A percentile compares a stretch with the other conserved stretches of the same genome.
These are phyloP conservation scores for Metschnikowia koreensis DNA, from an alignment of 805 yeast genomes.

Conservation along the genomic window DNA sequence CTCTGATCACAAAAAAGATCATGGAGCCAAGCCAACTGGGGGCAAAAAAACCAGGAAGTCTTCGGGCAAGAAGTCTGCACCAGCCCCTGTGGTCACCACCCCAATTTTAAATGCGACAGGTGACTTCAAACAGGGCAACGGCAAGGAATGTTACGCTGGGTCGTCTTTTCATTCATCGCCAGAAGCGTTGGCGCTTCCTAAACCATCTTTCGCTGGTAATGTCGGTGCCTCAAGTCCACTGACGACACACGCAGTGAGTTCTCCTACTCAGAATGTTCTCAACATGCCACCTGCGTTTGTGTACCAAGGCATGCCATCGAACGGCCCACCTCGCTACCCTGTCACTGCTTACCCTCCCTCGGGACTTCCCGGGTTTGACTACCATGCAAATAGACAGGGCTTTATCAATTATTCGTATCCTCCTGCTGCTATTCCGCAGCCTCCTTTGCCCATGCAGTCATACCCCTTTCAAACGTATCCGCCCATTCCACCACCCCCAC, in stretches of 20 bases:
- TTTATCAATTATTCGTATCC: slow-evolving; percentile 32
- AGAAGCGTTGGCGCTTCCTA: slow-evolving; percentile 53
- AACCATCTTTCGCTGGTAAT: slow-evolving; percentile 45
- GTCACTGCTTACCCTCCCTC: slow-evolving; percentile 30
- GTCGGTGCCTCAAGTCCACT: background rate
- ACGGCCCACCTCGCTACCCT: slow-evolving; percentile 28
- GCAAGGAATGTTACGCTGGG: slow-evolving; percentile 47
- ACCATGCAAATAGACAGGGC: slow-evolving; percentile 32
- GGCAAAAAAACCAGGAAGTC: slow-evolving; percentile 8
- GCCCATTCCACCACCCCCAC: slow-evolving; percentile 14
- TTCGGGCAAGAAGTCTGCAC: slow-evolving; percentile 3
- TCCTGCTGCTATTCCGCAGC: slow-evolving; percentile 16
- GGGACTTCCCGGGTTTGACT: slow-evolving; percentile 32
- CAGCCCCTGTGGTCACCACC: background rate
- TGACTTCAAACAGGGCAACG: slow-evolving; percentile 2
- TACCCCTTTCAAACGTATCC: slow-evolving; percentile 16
- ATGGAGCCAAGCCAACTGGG: background rate
- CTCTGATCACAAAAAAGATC: slow-evolving; percentile 9
- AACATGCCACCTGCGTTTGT: slow-evolving; percentile 17
- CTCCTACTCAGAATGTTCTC: slow-evolving; percentile 3
- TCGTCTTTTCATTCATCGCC: slow-evolving; percentile 58
- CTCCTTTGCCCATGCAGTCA: slow-evolving; percentile 17
- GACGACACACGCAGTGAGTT: background rate
- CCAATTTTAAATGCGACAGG: background rate
- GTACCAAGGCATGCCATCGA: slow-evolving; percentile 21